Base-by-base conservation (phyloP, 116 monocot genomes). In the Zostera marina region DNA sequence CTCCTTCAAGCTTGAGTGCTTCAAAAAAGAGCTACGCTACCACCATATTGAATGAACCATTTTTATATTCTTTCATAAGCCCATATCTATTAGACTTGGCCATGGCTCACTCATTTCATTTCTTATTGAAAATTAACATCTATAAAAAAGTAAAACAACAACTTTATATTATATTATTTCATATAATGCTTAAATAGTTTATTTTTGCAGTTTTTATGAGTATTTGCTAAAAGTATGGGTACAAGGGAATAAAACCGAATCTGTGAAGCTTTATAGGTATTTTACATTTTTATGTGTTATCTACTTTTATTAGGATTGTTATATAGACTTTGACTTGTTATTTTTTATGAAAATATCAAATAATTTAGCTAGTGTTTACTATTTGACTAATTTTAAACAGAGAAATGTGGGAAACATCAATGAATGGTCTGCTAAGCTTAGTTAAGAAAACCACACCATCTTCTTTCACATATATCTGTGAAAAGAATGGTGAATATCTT, bases 151-250 rank as follows among this genome's bases (percentile, higher is more conserved):
- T n/a, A n/a, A n/a, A n/a, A n/a, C n/a, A n/a, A n/a, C n/a, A n/a
- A n/a, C n/a, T n/a, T n/a, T n/a, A n/a, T n/a, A n/a, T n/a, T n/a
- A n/a, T 32, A 32, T 32, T 32, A 32, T 32, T 32, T 32, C 5
- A 5, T 32, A 32, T 32, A 32, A 32, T 56, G 16, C 25, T 56
- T 56, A 38, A 39, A 40, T 38, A 7, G 56, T n/a, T 56, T 13
- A 39, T 13, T 7, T 40, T 65, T 84, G 81, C 90, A 98, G 98
- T 68, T 98, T 98, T 75, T 98, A 98, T 66, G 98, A 98, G 53
- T 98, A 98, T 72, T 73, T 98, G 67, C 90, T 98, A 23, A 98
- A 98, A 73, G 98, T 55, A 5, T 98, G 98, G 98, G 65, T 98
- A 55, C 98, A 83, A 77, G 90, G 98, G 63, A 98, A 98, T 58